Percentiles rank a stretch among this genome's conserved stretches.
Evolutionary conservation across 1,284 basidiomycete species (phyloP).

Genomic region (Naganishia sp.): DNA sequence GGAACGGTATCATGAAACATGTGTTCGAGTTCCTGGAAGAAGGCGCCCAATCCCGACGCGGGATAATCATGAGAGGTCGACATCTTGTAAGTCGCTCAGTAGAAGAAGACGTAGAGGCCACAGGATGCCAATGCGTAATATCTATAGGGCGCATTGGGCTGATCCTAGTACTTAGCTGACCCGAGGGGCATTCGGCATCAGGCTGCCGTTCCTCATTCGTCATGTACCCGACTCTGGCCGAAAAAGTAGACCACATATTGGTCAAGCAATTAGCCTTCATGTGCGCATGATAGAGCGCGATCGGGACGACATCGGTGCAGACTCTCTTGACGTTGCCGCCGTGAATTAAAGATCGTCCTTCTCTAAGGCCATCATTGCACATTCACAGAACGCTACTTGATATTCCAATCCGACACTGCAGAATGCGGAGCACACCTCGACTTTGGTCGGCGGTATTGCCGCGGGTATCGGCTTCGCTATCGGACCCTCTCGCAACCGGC

Average conservation of each 20-base stretch:
- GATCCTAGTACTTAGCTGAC: too few species aligned
- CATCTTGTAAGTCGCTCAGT: background rate
- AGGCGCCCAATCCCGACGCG: slow-evolving; percentile 13
- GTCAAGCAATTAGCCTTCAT: background rate
- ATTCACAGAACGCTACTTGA: too few species aligned
- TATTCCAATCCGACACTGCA: background rate
- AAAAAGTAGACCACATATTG: too few species aligned
- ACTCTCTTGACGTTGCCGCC: background rate
- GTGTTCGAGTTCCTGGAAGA: slow-evolving; percentile 52
- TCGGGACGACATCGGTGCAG: background rate
- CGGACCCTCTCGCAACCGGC: too few species aligned
- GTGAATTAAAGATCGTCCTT: too few species aligned
- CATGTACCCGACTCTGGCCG: slow-evolving; percentile 7
- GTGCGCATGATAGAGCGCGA: background rate
- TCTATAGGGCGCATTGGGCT: too few species aligned
- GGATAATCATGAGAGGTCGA: background rate
- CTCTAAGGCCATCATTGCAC: too few species aligned
- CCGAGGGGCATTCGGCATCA: background rate
- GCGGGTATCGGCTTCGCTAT: too few species aligned
- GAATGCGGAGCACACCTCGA: background rate
- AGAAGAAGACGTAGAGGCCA: too few species aligned
- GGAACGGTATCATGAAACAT: slow-evolving; percentile 52
- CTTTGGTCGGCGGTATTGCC: too few species aligned
- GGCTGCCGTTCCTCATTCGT: slow-evolving; percentile 3
- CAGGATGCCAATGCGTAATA: too few species aligned